Percentiles rank a stretch among this genome's conserved stretches.
These are phyloP conservation scores for Scheffersomyces parashehatae DNA, from an alignment of 1,139 yeast species.

Conservation along the genomic window DNA sequence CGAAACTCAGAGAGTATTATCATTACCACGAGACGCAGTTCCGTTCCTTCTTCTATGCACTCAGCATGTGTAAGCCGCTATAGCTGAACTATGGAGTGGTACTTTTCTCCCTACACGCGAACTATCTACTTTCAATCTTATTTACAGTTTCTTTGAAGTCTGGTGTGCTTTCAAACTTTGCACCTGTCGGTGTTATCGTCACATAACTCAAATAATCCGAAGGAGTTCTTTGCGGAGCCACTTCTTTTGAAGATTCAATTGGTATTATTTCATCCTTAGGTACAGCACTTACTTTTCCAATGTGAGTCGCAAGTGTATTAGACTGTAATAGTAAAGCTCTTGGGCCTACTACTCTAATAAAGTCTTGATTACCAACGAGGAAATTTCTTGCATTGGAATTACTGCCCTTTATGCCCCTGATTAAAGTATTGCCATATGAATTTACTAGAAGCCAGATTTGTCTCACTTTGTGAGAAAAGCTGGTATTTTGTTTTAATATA, in stretches of 20 bases:
- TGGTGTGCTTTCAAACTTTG: constrained; percentile 43
- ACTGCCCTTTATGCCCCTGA: neutral
- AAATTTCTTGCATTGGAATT: constrained; percentile 13
- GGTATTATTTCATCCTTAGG: neutral
- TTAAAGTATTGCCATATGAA: neutral
- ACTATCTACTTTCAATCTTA: constrained; percentile 18
- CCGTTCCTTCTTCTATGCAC: too few species aligned
- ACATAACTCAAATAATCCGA: constrained; percentile 51
- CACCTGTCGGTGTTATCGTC: constrained; percentile 39
- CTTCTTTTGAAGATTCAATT: neutral
- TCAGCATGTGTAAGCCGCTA: too few species aligned
- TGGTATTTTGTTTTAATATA: constrained; percentile 1
- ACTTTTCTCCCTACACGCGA: neutral
- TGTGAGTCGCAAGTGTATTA: constrained; percentile 12
- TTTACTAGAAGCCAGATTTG: neutral
- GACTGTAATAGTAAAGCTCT: constrained; percentile 54
- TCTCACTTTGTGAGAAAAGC: neutral
- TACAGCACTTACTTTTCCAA: neutral
- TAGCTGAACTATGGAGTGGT: too few species aligned
- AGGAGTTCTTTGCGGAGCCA: constrained; percentile 13
- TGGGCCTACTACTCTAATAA: constrained; percentile 56
- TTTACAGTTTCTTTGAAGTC: constrained; percentile 41
- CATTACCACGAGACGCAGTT: too few species aligned
- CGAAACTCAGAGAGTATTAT: too few species aligned
- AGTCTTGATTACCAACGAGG: constrained; percentile 36